These are phyloP conservation scores for Macrocystidia cucumis DNA, from an alignment of 1,284 basidiomycete species.

Conservation along the genomic window DNA sequence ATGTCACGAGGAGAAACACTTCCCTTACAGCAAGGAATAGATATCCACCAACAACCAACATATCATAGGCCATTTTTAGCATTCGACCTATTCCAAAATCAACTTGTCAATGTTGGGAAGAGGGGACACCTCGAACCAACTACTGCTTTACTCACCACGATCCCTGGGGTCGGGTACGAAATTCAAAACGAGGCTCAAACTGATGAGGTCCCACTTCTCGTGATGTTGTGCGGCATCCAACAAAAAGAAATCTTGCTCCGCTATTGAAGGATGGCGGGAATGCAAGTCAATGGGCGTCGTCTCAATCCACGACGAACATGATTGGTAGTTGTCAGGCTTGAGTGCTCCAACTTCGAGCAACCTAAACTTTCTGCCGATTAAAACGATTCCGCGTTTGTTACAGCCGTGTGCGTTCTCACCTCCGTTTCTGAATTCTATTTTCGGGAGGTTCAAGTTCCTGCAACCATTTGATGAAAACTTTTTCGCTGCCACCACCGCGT, in stretches of 20 bases:
- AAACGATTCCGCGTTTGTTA: too few relatives aligned
- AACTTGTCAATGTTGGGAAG: background rate
- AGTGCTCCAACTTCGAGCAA: conserved; percentile 84
- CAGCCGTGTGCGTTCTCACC: too few relatives aligned
- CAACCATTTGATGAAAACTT: conserved; percentile 70
- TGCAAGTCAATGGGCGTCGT: conserved; percentile 73
- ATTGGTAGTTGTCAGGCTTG: conserved; percentile 71
- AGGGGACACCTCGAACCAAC: background rate
- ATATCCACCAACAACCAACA: background rate
- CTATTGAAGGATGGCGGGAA: conserved; percentile 71
- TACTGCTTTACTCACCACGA: background rate
- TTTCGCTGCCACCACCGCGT: conserved; percentile 81
- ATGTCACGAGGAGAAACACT: background rate
- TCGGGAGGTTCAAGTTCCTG: conserved; percentile 49
- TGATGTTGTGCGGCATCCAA: conserved; percentile 41
- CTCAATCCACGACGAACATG: conserved; percentile 63
- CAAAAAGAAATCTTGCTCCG: conserved; percentile 75
- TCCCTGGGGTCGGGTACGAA: conserved; percentile 50
- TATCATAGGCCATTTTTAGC: background rate
- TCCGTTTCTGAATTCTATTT: too few relatives aligned
- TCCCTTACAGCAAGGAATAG: background rate
- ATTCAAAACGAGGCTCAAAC: conserved; percentile 81
- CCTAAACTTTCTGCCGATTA: too few relatives aligned
- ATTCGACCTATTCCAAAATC: background rate
- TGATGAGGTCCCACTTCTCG: conserved; percentile 67